These are phyloP conservation scores for Brassica nigra DNA, from an alignment of 345 rosid genomes.

Conservation along the genomic window DNA sequence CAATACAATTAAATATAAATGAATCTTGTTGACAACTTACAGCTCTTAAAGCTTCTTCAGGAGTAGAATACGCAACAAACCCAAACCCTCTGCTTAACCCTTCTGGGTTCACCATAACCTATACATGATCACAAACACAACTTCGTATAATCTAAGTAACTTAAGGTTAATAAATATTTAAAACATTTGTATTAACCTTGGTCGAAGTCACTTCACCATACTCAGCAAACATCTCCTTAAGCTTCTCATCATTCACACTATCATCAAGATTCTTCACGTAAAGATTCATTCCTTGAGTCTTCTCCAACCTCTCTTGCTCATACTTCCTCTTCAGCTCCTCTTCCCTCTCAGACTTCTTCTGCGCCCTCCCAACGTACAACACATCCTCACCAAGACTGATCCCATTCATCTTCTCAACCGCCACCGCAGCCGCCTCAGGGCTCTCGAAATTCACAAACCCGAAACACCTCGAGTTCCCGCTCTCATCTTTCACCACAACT, in stretches of 20 bases:
- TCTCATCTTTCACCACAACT: constrained; percentile 57
- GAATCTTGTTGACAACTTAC: constrained; percentile 37
- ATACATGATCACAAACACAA: background rate
- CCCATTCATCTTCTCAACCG: constrained; percentile 67
- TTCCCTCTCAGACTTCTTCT: constrained; percentile 68
- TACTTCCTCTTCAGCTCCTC: constrained; percentile 59
- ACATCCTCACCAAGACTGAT: constrained; percentile 51
- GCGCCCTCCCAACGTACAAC: constrained; percentile 77
- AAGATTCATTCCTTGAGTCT: constrained; percentile 57
- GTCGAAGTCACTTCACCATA: constrained; percentile 69
- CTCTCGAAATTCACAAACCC: constrained; percentile 72
- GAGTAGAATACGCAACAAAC: constrained; percentile 69
- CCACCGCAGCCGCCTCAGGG: constrained; percentile 58
- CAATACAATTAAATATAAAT: background rate
- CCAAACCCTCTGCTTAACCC: constrained; percentile 75
- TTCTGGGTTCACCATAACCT: constrained; percentile 61
- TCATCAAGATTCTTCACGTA: constrained; percentile 75
- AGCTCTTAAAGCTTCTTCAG: constrained; percentile 74
- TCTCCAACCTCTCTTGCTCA: constrained; percentile 55
- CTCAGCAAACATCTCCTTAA: constrained; percentile 63
- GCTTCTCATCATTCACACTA: constrained; percentile 53
- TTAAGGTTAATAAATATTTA: too few relatives aligned
- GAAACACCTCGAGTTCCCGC: constrained; percentile 66
- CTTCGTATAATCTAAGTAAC: too few relatives aligned
- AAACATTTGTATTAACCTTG: constrained; percentile 46